A percentile compares a stretch with the other conserved stretches of the same genome.
phyloP scores from a whole-genome alignment of 1,139 yeast species.

The Debaryomycetaceae sp. region DNA sequence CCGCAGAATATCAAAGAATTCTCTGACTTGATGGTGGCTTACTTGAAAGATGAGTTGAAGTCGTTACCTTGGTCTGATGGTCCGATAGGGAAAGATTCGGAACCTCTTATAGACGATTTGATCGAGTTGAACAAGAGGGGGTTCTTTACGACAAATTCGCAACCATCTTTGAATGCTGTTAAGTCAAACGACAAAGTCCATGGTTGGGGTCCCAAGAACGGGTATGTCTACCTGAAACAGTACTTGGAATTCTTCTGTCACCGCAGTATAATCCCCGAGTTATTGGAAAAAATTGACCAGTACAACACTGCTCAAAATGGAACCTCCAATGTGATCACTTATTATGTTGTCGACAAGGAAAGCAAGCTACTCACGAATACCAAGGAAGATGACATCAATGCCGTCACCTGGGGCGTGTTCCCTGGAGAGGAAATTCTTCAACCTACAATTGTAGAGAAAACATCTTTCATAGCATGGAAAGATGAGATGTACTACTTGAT shows the following conservation, averaged over 20 bases:
- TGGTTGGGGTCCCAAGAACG: conserved; percentile 97
- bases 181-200: conserved; percentile 65
- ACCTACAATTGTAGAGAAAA: conserved; percentile 89
- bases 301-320: conserved; percentile 39
- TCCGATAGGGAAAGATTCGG: conserved; percentile 75
- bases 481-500: conserved; percentile 88
- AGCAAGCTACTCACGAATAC: conserved; percentile 67
- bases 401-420: conserved; percentile 97
- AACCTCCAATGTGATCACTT: conserved; percentile 52
- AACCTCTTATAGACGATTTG: conserved; percentile 57
- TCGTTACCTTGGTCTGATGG: conserved; percentile 97
- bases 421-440: conserved; percentile 90
- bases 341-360: conserved; percentile 67
- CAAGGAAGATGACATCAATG: conserved; percentile 75
- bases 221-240: conserved; percentile 90
- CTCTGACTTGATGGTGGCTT: conserved; percentile 56
- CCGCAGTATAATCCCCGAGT: conserved; percentile 42
- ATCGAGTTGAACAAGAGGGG: conserved; percentile 62
- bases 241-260: conserved; percentile 83
- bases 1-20: conserved; percentile 63
- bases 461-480: conserved; percentile 92
- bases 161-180: conserved; percentile 86
- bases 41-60: conserved; percentile 64
- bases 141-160: conserved; percentile 84
- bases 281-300: conserved; percentile 34